Evolutionary conservation across 495 filamentous ascomycete genomes (phyloP).

Genomic region (Aspergillus mulundensis): DNA sequence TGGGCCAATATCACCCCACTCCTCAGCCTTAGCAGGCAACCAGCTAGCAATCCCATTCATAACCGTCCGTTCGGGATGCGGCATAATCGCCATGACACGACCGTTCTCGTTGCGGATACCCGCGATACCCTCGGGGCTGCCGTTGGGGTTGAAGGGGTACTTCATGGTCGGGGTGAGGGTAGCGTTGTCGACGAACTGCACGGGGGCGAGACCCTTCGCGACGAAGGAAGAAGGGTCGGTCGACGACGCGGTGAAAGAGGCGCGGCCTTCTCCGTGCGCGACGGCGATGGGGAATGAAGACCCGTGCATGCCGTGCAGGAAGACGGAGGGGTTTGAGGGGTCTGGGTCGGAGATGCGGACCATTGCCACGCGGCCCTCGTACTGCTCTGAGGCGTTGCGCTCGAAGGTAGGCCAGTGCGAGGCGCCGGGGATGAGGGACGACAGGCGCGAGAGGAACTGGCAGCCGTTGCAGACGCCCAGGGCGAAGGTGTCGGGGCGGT

Average conservation of each 20-base stretch:
- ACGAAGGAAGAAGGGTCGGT: slow-evolving; percentile 48
- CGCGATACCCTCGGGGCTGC: slow-evolving; percentile 81
- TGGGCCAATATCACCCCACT: slow-evolving; percentile 84
- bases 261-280: slow-evolving; percentile 89
- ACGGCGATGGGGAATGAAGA: slow-evolving; percentile 81
- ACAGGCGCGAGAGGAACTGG: slow-evolving; percentile 85
- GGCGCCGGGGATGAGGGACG: slow-evolving; percentile 81
- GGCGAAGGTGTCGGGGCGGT: slow-evolving; percentile 82
- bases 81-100: slow-evolving; percentile 90
- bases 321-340: slow-evolving; percentile 63
- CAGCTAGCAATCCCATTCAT: slow-evolving; percentile 78
- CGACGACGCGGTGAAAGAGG: slow-evolving; percentile 54
- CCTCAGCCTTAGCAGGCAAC: slow-evolving; percentile 57
- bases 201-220: slow-evolving; percentile 58
- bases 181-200: slow-evolving; percentile 82
- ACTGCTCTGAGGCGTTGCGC: slow-evolving; percentile 82
- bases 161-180: slow-evolving; percentile 64
- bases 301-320: slow-evolving; percentile 87
- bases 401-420: slow-evolving; percentile 84
- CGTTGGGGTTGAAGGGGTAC: slow-evolving; percentile 94
- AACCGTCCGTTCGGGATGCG: slow-evolving; percentile 91
- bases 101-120: slow-evolving; percentile 77
- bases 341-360: slow-evolving; percentile 68
- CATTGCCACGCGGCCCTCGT: slow-evolving; percentile 88
- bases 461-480: slow-evolving; percentile 97